Evolutionary conservation across 352 stramenopile genomes (phyloP).

Genomic region (Phytopythium oedochilum): DNA sequence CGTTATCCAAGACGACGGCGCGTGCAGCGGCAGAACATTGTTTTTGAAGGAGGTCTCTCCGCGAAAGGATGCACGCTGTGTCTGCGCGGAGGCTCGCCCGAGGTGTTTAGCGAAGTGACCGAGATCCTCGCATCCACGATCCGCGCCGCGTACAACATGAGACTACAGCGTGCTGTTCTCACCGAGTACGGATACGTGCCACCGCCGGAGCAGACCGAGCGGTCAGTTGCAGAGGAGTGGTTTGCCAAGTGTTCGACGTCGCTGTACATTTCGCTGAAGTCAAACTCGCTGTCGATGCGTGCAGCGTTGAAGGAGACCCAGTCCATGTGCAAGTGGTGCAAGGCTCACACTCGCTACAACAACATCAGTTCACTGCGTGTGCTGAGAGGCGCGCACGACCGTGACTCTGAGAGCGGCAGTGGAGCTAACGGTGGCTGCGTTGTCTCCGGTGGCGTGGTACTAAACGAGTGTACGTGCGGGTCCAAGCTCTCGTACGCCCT

Average conservation of each 20-base stretch:
- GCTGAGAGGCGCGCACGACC: slow-evolving; percentile 17
- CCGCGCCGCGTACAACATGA: slow-evolving; percentile 76
- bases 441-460: neutral
- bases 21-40: slow-evolving; percentile 76
- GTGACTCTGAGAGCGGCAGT: slow-evolving; percentile 10
- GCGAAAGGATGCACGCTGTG: slow-evolving; percentile 80
- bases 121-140: slow-evolving; percentile 56
- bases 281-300: slow-evolving; percentile 82
- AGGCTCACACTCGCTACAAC: slow-evolving; percentile 75
- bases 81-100: slow-evolving; percentile 54
- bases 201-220: slow-evolving; percentile 37
- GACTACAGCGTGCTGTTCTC: slow-evolving; percentile 58
- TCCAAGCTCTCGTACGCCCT: slow-evolving; percentile 49
- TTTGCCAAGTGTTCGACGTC: slow-evolving; percentile 78
- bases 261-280: slow-evolving; percentile 82
- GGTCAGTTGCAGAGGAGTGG: slow-evolving; percentile 77
- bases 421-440: slow-evolving; percentile 7
- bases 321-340: slow-evolving; percentile 82
- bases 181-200: slow-evolving; percentile 58
- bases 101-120: slow-evolving; percentile 70
- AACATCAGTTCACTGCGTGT: slow-evolving; percentile 79
- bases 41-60: slow-evolving; percentile 77
- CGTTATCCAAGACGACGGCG: slow-evolving; percentile 36
- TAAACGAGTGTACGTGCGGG: slow-evolving; percentile 55
- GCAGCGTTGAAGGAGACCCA: slow-evolving; percentile 78